Base-by-base conservation (phyloP, 495 filamentous ascomycete genomes). In the Tuber umbilicatum region DNA sequence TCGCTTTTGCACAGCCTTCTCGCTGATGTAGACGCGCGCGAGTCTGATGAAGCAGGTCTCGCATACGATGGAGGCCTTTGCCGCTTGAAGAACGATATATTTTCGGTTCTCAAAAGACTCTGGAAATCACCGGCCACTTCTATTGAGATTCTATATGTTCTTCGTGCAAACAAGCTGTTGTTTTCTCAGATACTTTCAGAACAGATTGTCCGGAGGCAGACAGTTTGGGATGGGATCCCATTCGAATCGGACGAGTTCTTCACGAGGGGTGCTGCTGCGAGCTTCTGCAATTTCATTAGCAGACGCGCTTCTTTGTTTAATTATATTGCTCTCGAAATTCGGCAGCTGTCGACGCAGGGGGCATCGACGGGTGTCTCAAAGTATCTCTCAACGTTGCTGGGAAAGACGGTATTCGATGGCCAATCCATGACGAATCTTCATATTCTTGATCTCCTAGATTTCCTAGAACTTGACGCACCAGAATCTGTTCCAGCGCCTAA, bases 401-500 rank as follows among this genome's bases (percentile, higher is more conserved):
- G 96, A 38, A 89, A 87, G 74, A 91, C 93, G 9, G 85, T 86
- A 7, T 73, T 88, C 39, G 87, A 87, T 43, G 88, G 89, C 14
- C 87, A 90, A 60, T 85, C 87, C n/a, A 79, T 90, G 40, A 80
- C 84, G 21, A 91, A 92, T 69, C 87, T 90, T 5, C 91, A 90
- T 9, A 87, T 98, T 21, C 96, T 97, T 83, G 96, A 97, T 77
- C 88, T 97, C 35, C 93, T 97, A 73, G 96, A 98, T 84, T 97
- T 98, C 73, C 86, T 93, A 42, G 90, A 94, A 73, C 83, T 92
- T 12, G 89, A 94, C 64, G 85, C 89, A 64, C 79, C 85, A 2
- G 86, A 86, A 75, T 77, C 85, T 50, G 80, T 87, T 45, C 73
- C 83, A 16, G 72, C 79, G 2, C 90, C 92, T 12, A 73, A 85